Conservation (phyloP, 1,284 basidiomycete genomes). For the Ustilago shanxiensis region DNA sequence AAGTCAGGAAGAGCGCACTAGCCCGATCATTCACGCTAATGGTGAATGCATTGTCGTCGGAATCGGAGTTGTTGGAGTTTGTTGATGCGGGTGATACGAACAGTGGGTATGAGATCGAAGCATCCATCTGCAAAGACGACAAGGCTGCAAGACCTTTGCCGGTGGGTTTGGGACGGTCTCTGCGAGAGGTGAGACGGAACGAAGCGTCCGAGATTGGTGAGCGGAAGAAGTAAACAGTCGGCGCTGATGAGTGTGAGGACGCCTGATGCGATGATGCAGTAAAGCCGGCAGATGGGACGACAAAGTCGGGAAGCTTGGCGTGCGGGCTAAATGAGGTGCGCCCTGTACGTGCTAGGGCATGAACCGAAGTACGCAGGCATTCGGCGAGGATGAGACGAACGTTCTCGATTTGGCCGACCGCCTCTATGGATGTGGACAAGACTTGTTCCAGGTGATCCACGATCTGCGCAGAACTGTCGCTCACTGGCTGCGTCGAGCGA, state of each 20-base stretch:
- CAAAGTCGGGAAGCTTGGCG: constrained; percentile 37
- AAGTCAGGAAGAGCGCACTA: constrained; percentile 25
- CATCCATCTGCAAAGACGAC: constrained; percentile 22
- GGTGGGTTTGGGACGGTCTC: constrained; percentile 38
- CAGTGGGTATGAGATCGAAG: constrained; percentile 16
- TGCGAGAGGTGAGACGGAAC: constrained; percentile 38
- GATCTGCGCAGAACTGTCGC: constrained; percentile 18
- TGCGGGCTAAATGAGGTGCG: constrained; percentile 33
- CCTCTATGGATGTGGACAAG: constrained; percentile 38
- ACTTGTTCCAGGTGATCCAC: constrained; percentile 24
- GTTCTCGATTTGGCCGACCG: constrained; percentile 46
- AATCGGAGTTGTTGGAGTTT: background rate
- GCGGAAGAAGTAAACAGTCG: constrained; percentile 29
- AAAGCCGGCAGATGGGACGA: constrained; percentile 18
- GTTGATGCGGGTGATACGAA: background rate
- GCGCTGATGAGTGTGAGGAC: background rate
- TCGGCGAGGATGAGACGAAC: constrained; percentile 45
- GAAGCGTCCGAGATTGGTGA: constrained; percentile 9
- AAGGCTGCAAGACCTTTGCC: constrained; percentile 26
- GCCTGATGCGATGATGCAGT: background rate
- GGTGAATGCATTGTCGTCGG: background rate
- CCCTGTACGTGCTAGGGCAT: constrained; percentile 43
- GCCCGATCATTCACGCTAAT: constrained; percentile 18
- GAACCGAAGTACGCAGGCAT: constrained; percentile 34
- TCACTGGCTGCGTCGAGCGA: constrained; percentile 5